Evolutionary conservation across 352 stramenopile species (phyloP).

Genomic region (Globisporangium apiculatum): DNA sequence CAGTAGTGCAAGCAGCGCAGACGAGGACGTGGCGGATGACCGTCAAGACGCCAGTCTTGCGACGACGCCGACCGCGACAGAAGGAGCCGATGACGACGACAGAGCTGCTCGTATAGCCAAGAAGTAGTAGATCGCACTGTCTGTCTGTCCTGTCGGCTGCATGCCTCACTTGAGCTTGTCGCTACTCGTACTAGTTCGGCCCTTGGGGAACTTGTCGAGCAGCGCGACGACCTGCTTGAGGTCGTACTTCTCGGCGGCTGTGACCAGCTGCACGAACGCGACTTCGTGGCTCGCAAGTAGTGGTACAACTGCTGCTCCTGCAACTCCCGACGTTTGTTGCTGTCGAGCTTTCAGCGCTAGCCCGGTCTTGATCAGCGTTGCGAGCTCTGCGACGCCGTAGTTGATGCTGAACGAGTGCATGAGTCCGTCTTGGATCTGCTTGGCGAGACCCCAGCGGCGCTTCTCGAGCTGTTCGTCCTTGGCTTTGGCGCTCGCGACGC

Average conservation of each 20-base stretch:
- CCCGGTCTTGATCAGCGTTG: slow-evolving; percentile 52
- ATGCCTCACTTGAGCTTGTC: slow-evolving; percentile 16
- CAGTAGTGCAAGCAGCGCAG: neutral
- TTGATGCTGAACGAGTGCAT: slow-evolving; percentile 68
- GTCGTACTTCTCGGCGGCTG: slow-evolving; percentile 70
- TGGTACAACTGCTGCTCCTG: slow-evolving; percentile 2
- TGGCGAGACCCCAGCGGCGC: slow-evolving; percentile 60
- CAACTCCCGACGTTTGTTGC: neutral
- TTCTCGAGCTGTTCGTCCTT: slow-evolving; percentile 61
- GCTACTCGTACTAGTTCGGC: slow-evolving; percentile 16
- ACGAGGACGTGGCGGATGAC: neutral
- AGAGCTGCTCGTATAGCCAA: neutral
- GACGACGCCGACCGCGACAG: too few species aligned
- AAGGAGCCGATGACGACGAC: neutral
- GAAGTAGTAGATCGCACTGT: too few species aligned
- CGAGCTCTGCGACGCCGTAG: slow-evolving; percentile 59
- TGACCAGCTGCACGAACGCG: slow-evolving; percentile 50
- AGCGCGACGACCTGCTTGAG: slow-evolving; percentile 57
- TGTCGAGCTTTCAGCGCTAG: slow-evolving; percentile 25
- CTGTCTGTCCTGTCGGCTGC: neutral
- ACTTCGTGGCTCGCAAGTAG: slow-evolving; percentile 38
- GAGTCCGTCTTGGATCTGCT: slow-evolving; percentile 64
- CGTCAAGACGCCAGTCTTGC: too few species aligned
- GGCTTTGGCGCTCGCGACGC: slow-evolving; percentile 29
- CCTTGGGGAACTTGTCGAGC: slow-evolving; percentile 68